Evolutionary conservation across 768 basidiomycete genomes (phyloP).

Genomic region (Tricholoma furcatifolium): DNA sequence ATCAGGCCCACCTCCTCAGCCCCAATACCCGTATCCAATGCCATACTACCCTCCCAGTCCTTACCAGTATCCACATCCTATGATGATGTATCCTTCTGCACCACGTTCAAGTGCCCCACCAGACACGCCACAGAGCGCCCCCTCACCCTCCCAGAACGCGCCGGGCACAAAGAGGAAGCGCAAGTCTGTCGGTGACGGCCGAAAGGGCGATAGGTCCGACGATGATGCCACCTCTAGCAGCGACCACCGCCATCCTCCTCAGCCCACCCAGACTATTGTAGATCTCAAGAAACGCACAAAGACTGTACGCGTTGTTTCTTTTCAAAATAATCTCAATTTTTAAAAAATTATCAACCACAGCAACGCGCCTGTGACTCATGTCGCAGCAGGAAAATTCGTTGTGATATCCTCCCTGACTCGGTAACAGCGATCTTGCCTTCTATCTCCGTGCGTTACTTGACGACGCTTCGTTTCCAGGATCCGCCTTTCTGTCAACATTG

Average conservation of each 20-base stretch:
- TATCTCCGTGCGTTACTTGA: neutral
- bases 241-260: constrained; percentile 33
- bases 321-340: neutral
- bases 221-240: constrained; percentile 56
- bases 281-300: constrained; percentile 89
- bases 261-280: constrained; percentile 28
- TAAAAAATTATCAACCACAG: constrained; percentile 21
- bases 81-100: constrained; percentile 63
- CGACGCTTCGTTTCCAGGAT: constrained; percentile 34
- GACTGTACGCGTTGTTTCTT: constrained; percentile 50
- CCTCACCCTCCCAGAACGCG: constrained; percentile 31
- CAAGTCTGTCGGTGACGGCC: constrained; percentile 36
- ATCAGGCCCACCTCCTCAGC: constrained; percentile 36
- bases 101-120: constrained; percentile 35
- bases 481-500: constrained; percentile 91
- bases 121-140: constrained; percentile 33
- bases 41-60: constrained; percentile 48
- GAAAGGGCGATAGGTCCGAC: constrained; percentile 48
- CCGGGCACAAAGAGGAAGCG: constrained; percentile 65
- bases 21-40: constrained; percentile 55
- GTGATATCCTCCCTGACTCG: constrained; percentile 80
- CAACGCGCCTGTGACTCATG: constrained; percentile 90
- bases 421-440: constrained; percentile 23
- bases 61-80: constrained; percentile 67
- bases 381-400: constrained; percentile 89